These are phyloP conservation scores for Zizania latifolia DNA, from an alignment of 176 grass and related monocot genomes.

Conservation along the genomic window DNA sequence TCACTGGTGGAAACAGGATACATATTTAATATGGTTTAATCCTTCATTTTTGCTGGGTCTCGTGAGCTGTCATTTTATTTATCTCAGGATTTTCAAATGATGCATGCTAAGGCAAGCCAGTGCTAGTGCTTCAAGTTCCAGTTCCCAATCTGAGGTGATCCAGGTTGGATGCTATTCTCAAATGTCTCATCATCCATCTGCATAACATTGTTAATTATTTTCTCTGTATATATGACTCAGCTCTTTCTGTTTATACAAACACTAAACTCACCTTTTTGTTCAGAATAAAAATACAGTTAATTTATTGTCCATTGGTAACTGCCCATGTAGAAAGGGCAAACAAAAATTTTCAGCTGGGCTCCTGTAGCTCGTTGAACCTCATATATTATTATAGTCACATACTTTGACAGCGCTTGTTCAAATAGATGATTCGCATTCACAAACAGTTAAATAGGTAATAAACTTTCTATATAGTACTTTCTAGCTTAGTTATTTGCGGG, in stretches of 20 bases:
- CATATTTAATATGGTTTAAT: not conserved
- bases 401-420: conserved; percentile 1
- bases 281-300: not conserved
- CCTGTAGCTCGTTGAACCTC: not conserved
- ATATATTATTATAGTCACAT: not conserved
- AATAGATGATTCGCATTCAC: not conserved
- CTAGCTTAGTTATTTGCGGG: conserved; percentile 12
- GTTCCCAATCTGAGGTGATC: not conserved
- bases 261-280: not conserved
- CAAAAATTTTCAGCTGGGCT: not conserved
- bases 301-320: not conserved
- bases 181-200: not conserved
- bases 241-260: not conserved
- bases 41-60: not conserved
- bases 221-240: not conserved
- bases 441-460: not conserved
- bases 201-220: conserved; percentile 1
- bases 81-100: conserved; percentile 1
- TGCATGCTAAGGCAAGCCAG: not conserved
- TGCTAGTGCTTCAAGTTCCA: not conserved
- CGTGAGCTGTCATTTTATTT: not conserved
- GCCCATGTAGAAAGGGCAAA: not conserved
- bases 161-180: conserved; percentile 14
- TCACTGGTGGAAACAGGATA: not conserved
- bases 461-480: not conserved